Evolutionary conservation across 2,329 filamentous ascomycete genomes (phyloP).

Genomic region (Botrytis deweyae): DNA sequence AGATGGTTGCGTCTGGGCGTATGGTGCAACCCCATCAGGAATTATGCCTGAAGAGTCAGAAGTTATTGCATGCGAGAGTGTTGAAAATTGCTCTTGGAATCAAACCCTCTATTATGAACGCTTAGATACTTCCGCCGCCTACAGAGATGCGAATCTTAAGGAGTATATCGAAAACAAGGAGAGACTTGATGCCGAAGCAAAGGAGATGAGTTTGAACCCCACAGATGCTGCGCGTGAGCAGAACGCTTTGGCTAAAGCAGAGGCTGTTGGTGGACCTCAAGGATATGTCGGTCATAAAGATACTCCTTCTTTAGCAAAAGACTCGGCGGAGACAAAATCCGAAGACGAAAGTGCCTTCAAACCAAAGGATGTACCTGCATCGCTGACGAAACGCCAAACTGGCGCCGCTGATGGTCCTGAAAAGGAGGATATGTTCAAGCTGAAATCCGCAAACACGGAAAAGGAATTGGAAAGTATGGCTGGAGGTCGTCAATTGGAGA

Average conservation of each 20-base stretch:
- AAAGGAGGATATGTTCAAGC: slow-evolving; percentile 17
- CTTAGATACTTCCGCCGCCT: slow-evolving; percentile 43
- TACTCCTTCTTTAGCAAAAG: not conserved
- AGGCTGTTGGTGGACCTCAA: slow-evolving; percentile 7
- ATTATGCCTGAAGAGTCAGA: slow-evolving; percentile 62
- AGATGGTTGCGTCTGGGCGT: slow-evolving; percentile 70
- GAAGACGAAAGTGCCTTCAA: slow-evolving; percentile 12
- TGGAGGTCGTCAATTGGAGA: slow-evolving; percentile 25
- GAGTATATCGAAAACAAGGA: slow-evolving; percentile 44
- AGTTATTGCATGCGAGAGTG: slow-evolving; percentile 49
- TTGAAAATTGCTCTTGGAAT: slow-evolving; percentile 37
- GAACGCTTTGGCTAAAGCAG: slow-evolving; percentile 10
- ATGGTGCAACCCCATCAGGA: slow-evolving; percentile 57
- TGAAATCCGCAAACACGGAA: slow-evolving; percentile 27
- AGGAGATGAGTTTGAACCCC: slow-evolving; percentile 10
- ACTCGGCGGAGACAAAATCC: not conserved
- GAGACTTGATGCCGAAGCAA: slow-evolving; percentile 41
- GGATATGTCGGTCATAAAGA: not conserved
- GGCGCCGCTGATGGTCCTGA: not conserved
- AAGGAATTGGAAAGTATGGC: slow-evolving; percentile 28
- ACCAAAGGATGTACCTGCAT: not conserved
- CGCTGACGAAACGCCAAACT: slow-evolving; percentile 18
- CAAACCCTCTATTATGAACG: slow-evolving; percentile 34
- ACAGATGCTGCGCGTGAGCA: slow-evolving; percentile 8
- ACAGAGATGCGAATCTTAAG: slow-evolving; percentile 46